Percentiles rank a stretch among this genome's conserved stretches.
Conservation (phyloP, 345 rosid genomes). For the Clausena lansium region DNA sequence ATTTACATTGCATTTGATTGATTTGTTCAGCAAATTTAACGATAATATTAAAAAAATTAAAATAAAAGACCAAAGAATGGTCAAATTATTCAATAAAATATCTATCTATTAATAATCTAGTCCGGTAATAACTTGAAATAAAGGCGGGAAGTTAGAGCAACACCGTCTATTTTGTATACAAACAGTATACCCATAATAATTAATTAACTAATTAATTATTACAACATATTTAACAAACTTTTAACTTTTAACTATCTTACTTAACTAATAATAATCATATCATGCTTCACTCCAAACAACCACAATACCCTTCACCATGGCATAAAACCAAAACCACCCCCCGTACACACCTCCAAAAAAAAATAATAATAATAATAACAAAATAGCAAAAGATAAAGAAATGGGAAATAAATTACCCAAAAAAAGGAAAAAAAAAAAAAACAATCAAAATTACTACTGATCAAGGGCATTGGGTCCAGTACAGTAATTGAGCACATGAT, state of each 20-base stretch:
- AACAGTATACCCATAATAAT: constrained; percentile 22
- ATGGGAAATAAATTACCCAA: neutral
- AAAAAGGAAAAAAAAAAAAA: neutral
- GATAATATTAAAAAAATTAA: too few relatives aligned
- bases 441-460: constrained; percentile 36
- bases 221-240: constrained; percentile 28
- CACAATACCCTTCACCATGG: constrained; percentile 4
- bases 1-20: too few relatives aligned
- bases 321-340: neutral
- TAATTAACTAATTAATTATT: constrained; percentile 18
- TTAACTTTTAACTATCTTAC: constrained; percentile 30
- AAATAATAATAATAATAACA: too few relatives aligned
- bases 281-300: constrained; percentile 3
- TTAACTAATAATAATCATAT: neutral
- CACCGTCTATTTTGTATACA: constrained; percentile 16
- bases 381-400: neutral
- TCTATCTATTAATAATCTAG: too few relatives aligned
- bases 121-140: neutral
- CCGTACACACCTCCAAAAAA: constrained; percentile 12
- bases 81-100: too few relatives aligned
- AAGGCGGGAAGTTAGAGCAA: constrained; percentile 5
- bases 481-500: constrained; percentile 71
- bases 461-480: constrained; percentile 94
- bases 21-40: too few relatives aligned
- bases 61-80: too few relatives aligned